These are phyloP conservation scores for Cryptosporidium ryanae DNA, from an alignment of 169 alveolate genomes.

Conservation along the genomic window DNA sequence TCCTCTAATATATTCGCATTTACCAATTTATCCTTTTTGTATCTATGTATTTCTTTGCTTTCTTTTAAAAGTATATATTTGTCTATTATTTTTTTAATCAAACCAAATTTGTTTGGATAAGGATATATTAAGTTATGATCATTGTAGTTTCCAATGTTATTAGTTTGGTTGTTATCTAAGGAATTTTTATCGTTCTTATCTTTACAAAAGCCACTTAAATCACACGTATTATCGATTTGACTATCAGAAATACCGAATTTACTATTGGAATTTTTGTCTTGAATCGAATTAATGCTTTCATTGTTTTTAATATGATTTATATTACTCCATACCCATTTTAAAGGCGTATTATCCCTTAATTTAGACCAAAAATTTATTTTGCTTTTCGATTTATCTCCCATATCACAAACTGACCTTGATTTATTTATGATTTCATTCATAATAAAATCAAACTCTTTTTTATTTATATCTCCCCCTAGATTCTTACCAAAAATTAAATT, in stretches of 20 bases:
- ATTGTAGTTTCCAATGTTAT: background rate
- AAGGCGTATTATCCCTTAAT: conserved; percentile 38
- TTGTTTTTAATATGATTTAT: background rate
- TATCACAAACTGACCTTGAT: background rate
- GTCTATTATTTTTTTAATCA: conserved; percentile 20
- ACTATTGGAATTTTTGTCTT: background rate
- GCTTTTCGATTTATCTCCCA: background rate
- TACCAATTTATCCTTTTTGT: conserved; percentile 15
- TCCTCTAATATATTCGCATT: conserved; percentile 3
- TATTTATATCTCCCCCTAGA: background rate
- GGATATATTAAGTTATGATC: conserved; percentile 19
- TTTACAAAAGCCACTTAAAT: background rate
- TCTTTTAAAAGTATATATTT: conserved; percentile 19
- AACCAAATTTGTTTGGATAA: conserved; percentile 36
- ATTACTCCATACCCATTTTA: conserved; percentile 57
- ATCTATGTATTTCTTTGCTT: conserved; percentile 18
- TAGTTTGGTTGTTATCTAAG: no score
- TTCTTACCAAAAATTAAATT: background rate
- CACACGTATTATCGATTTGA: no score
- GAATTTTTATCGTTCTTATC: background rate
- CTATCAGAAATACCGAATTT: no score
- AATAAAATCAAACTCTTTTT: conserved; percentile 4
- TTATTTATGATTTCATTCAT: background rate
- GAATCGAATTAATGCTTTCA: background rate
- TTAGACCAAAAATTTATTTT: conserved; percentile 38